Conservation (phyloP, 768 basidiomycete species). For the Scleroderma citrinum region DNA sequence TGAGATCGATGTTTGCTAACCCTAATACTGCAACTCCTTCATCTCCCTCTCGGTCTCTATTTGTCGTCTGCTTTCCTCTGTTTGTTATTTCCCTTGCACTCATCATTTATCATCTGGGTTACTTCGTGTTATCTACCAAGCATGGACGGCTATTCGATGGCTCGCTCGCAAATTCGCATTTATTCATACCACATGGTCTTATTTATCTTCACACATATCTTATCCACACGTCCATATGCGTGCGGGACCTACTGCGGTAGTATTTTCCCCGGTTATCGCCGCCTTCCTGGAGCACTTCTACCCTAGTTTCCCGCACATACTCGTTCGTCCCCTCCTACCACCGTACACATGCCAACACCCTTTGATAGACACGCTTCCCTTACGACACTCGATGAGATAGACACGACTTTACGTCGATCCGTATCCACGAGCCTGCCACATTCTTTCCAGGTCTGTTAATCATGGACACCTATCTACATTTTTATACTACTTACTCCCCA, state of each 20-base stretch:
- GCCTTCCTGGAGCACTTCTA: neutral
- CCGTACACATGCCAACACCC: too few relatives aligned
- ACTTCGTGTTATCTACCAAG: neutral
- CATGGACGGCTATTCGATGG: neutral
- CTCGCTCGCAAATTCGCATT: neutral
- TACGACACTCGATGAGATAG: too few relatives aligned
- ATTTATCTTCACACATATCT: neutral
- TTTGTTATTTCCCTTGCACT: too few relatives aligned
- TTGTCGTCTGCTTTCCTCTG: constrained; percentile 3
- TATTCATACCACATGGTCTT: neutral
- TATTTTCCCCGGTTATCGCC: neutral
- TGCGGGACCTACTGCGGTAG: neutral
- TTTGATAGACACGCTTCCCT: too few relatives aligned
- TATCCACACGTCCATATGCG: neutral
- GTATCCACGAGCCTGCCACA: too few relatives aligned
- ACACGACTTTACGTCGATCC: too few relatives aligned
- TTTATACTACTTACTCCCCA: too few relatives aligned
- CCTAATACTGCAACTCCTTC: neutral
- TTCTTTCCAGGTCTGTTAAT: too few relatives aligned
- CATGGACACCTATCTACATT: too few relatives aligned
- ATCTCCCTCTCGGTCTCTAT: neutral
- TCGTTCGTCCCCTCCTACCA: too few relatives aligned
- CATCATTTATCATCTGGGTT: neutral
- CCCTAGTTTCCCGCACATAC: too few relatives aligned
- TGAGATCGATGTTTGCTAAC: constrained; percentile 24